Conservation (phyloP, 1,139 yeast genomes). For the Pichia terricola region DNA sequence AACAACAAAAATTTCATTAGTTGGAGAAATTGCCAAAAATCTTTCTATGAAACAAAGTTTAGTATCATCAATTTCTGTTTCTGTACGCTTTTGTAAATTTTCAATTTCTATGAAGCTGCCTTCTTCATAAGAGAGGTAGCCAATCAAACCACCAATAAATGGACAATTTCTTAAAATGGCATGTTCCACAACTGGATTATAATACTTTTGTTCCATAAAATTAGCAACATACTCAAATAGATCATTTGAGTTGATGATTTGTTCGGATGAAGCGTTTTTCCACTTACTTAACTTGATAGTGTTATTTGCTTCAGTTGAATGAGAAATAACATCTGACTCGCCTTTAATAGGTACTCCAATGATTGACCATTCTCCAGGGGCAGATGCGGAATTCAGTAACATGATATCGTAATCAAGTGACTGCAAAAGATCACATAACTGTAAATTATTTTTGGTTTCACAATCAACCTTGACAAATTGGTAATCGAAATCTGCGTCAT, state of each 20-base stretch:
- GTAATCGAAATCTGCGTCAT: slow-evolving; percentile 2
- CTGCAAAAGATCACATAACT: slow-evolving; percentile 37
- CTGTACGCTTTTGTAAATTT: slow-evolving; percentile 28
- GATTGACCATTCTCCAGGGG: slow-evolving; percentile 83
- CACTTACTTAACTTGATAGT: slow-evolving; percentile 19
- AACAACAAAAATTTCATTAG: slow-evolving; percentile 40
- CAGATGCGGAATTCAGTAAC: slow-evolving; percentile 62
- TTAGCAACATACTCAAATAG: slow-evolving; percentile 45
- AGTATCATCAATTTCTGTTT: slow-evolving; percentile 49
- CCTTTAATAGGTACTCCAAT: slow-evolving; percentile 58
- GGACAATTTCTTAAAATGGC: slow-evolving; percentile 35
- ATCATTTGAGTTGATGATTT: slow-evolving; percentile 8
- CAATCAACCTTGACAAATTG: slow-evolving; percentile 9
- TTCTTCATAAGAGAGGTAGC: slow-evolving; percentile 81
- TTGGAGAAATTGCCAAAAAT: slow-evolving; percentile 39
- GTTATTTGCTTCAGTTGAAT: slow-evolving; percentile 37
- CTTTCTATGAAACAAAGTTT: slow-evolving; percentile 67
- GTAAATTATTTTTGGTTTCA: slow-evolving; percentile 10
- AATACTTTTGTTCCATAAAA: slow-evolving; percentile 32
- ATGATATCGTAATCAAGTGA: slow-evolving; percentile 33
- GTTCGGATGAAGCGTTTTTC: slow-evolving; percentile 7
- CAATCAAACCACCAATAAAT: slow-evolving; percentile 83
- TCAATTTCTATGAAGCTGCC: slow-evolving; percentile 40
- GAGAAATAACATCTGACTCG: slow-evolving; percentile 52
- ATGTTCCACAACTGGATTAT: slow-evolving; percentile 18